Evolutionary conservation across 179 eudicot genomes (phyloP).

Genomic region (Monotropa hypopitys): DNA sequence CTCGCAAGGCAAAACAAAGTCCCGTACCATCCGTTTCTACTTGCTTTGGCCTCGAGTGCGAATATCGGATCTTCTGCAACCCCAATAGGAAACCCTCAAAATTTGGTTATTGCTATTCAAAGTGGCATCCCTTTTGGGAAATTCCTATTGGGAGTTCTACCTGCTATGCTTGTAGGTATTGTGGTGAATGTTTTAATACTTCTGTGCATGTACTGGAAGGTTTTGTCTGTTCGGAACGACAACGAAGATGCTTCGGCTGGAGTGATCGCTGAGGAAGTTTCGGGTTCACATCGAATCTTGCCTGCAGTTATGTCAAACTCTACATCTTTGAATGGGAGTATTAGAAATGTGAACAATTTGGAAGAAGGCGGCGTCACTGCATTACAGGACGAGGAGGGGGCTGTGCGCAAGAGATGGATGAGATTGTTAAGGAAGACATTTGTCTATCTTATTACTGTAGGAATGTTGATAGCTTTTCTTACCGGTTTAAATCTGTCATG

Average conservation of each 20-base stretch:
- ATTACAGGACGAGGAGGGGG: constrained; percentile 11
- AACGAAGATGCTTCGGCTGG: neutral
- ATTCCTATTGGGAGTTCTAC: neutral
- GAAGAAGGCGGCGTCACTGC: neutral
- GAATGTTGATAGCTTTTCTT: constrained; percentile 57
- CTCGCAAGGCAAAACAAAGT: constrained; percentile 42
- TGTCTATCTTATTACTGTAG: constrained; percentile 55
- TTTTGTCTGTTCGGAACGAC: constrained; percentile 32
- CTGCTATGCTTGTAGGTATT: neutral
- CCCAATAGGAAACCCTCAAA: constrained; percentile 47
- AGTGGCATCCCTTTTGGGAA: neutral
- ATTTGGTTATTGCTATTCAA: neutral
- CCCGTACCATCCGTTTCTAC: constrained; percentile 56
- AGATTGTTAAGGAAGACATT: constrained; percentile 46
- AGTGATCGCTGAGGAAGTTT: neutral
- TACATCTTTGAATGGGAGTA: neutral
- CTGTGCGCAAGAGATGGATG: constrained; percentile 28
- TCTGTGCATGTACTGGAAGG: constrained; percentile 23
- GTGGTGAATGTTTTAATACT: neutral
- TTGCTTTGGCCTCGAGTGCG: constrained; percentile 69
- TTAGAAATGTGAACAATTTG: too few species aligned
- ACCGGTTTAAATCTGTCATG: constrained; percentile 64
- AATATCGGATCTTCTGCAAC: constrained; percentile 58
- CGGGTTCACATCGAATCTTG: constrained; percentile 48
- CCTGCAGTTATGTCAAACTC: constrained; percentile 57